A percentile compares a stretch with the other conserved stretches of the same genome.
These are phyloP conservation scores for Iberis pinnata DNA, from an alignment of 345 rosid genomes.

Conservation along the genomic window DNA sequence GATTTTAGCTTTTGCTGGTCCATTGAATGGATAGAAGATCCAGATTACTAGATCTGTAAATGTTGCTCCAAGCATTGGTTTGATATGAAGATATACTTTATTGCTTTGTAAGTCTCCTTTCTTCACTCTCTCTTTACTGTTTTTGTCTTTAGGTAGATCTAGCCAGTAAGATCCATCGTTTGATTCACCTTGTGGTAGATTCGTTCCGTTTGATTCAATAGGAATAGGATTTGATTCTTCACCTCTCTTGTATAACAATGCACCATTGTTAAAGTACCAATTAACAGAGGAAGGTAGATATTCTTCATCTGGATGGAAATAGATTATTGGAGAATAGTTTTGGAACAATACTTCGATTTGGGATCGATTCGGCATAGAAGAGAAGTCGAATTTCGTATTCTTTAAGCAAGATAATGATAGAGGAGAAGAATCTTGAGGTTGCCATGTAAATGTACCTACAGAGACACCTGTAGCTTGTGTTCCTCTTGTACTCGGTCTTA, in stretches of 20 bases:
- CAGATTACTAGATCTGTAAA: slow-evolving; percentile 66
- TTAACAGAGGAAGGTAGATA: slow-evolving; percentile 66
- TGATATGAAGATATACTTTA: slow-evolving; percentile 55
- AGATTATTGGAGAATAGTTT: slow-evolving; percentile 53
- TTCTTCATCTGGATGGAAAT: slow-evolving; percentile 69
- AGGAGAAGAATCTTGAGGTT: slow-evolving; percentile 15
- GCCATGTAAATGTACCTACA: slow-evolving; percentile 59
- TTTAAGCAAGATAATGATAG: slow-evolving; percentile 49
- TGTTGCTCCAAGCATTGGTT: slow-evolving; percentile 76
- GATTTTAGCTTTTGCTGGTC: slow-evolving; percentile 65
- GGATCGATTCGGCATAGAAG: slow-evolving; percentile 52
- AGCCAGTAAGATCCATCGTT: slow-evolving; percentile 71
- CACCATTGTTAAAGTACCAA: slow-evolving; percentile 72
- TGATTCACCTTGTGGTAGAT: slow-evolving; percentile 84
- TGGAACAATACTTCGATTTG: slow-evolving; percentile 45
- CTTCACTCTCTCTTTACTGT: slow-evolving; percentile 46
- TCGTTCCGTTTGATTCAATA: slow-evolving; percentile 48
- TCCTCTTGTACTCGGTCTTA: slow-evolving; percentile 48
- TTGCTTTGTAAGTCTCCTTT: slow-evolving; percentile 51
- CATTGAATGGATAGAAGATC: slow-evolving; percentile 84
- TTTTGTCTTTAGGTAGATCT: slow-evolving; percentile 55
- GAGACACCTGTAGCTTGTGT: slow-evolving; percentile 42
- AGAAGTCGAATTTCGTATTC: slow-evolving; percentile 37
- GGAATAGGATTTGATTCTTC: slow-evolving; percentile 53
- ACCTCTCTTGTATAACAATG: slow-evolving; percentile 54